Conservation (phyloP, 1,284 basidiomycete genomes). For the Ganoderma lingzhi region DNA sequence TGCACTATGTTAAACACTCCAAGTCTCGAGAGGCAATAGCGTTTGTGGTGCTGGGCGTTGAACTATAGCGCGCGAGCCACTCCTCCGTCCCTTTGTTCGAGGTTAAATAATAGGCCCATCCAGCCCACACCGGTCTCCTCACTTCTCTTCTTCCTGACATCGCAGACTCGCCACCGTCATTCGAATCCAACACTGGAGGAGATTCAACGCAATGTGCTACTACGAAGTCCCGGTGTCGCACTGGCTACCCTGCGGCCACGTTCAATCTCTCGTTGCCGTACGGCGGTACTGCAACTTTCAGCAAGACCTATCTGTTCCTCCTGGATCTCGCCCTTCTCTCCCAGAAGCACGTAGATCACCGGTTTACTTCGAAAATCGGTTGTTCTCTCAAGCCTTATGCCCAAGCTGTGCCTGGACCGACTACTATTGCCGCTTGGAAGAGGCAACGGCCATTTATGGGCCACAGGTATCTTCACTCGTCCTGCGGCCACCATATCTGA, state of each 20-base stretch:
- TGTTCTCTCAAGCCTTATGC: constrained; percentile 2
- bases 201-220: constrained; percentile 8
- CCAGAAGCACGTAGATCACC: neutral
- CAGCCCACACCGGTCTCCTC: no score
- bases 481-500: constrained; percentile 8
- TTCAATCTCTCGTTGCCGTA: neutral
- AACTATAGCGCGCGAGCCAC: neutral
- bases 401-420: constrained; percentile 11
- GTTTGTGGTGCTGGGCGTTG: neutral
- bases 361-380: neutral
- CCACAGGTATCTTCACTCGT: neutral
- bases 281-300: neutral
- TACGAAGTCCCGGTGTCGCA: constrained; percentile 15
- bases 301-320: neutral
- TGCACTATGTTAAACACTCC: constrained; percentile 4
- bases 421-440: neutral
- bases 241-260: constrained; percentile 17
- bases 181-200: neutral
- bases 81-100: neutral
- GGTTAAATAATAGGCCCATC: neutral
- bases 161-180: neutral
- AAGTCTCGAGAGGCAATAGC: neutral
- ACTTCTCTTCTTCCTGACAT: neutral
- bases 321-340: neutral
- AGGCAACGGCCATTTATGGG: neutral